phyloP scores from a whole-genome alignment of 176 grass and related monocot species.

The Paspalum vaginatum region DNA sequence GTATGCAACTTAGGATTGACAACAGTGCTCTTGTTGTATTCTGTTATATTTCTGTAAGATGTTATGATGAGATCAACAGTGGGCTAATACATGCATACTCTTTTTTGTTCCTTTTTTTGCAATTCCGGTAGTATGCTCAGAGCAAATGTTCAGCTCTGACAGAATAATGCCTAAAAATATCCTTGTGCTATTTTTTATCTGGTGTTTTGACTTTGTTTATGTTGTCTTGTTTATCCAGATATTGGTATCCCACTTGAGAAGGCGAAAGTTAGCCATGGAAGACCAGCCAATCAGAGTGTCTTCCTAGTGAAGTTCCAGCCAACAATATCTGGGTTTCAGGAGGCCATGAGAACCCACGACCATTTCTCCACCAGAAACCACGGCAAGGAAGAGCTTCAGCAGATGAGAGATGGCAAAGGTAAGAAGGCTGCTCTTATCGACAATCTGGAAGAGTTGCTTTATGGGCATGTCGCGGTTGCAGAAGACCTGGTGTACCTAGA shows the following conservation, averaged over 20 bases:
- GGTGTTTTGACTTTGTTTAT: conserved; percentile 3
- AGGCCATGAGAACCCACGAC: conserved; percentile 59
- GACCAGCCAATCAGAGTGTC: conserved; percentile 56
- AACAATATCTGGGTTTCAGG: conserved; percentile 82
- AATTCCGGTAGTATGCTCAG: neutral
- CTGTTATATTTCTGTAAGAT: neutral
- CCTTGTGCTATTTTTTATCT: neutral
- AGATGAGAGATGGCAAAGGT: conserved; percentile 40
- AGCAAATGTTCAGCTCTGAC: conserved; percentile 11
- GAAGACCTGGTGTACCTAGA: conserved; percentile 75
- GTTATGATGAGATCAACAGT: neutral
- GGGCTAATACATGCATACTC: neutral
- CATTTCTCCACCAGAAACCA: conserved; percentile 57
- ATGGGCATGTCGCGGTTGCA: conserved; percentile 59
- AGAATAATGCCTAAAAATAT: conserved; percentile 8
- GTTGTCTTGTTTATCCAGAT: conserved; percentile 44
- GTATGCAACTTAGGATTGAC: neutral
- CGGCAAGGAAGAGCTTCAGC: conserved; percentile 62
- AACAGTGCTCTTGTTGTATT: neutral
- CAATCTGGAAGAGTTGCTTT: conserved; percentile 55
- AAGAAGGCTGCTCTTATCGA: conserved; percentile 35
- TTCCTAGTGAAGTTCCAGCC: conserved; percentile 67
- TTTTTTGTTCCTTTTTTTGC: neutral
- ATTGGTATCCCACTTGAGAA: conserved; percentile 58
- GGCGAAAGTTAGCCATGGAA: conserved; percentile 53